phyloP scores from a whole-genome alignment of 805 yeast species.

The Candida tibetensis region DNA sequence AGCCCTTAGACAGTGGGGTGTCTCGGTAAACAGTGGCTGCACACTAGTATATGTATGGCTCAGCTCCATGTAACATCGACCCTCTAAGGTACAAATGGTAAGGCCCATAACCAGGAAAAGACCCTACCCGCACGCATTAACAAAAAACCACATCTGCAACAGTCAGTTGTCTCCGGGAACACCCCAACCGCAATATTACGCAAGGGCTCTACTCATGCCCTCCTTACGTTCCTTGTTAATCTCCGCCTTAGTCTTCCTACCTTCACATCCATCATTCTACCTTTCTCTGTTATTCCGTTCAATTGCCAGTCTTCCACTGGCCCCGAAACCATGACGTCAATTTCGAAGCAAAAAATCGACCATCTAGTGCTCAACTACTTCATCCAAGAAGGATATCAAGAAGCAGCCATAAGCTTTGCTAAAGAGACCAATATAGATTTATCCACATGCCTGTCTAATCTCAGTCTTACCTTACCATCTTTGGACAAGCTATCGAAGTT shows the following conservation, averaged over 20 bases:
- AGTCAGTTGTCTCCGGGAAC: too few species aligned
- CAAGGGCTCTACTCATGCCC: background rate
- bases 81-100: too few species aligned
- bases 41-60: too few species aligned
- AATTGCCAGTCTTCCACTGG: background rate
- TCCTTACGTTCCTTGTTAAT: background rate
- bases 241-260: background rate
- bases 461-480: constrained; percentile 7
- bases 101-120: too few species aligned
- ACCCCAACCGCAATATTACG: background rate
- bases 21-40: too few species aligned
- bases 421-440: constrained; percentile 46
- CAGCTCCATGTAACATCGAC: too few species aligned
- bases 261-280: background rate
- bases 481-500: constrained; percentile 9
- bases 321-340: background rate
- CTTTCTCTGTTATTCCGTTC: background rate
- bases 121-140: too few species aligned
- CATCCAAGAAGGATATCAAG: constrained; percentile 72
- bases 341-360: constrained; percentile 41
- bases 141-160: too few species aligned
- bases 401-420: constrained; percentile 62
- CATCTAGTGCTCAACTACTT: constrained; percentile 67
- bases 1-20: too few species aligned
- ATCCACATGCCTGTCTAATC: background rate